Evolutionary conservation across 345 rosid species (phyloP), one percentile per base, ranked within the genome.

Genomic region (Draba incana): DNA sequence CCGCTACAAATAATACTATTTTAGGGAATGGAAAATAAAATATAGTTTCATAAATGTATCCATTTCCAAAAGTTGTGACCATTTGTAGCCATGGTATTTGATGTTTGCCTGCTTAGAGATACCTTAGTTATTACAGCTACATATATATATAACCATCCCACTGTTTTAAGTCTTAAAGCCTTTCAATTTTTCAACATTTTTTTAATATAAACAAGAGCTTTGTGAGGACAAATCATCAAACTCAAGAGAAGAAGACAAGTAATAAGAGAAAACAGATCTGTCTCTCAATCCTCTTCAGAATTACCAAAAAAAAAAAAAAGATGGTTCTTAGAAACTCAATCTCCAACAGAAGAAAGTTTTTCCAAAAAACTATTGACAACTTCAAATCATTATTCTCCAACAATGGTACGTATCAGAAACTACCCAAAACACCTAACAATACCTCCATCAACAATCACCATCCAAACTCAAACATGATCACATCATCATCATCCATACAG

Each of bases 301-400:
- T 24, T 28, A 33, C 41, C 33, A 2, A 13, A 47, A 33, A 45
- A 46, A 47, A 2, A 13, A 47, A 33, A 45, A 46, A 46, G 0
- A 85, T 91, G 97, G 42, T 80, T 77, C 69, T 92, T 11, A 77
- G 82, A 79, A 88, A 70, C 60, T 71, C 96, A 68, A 66, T 86
- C 68, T 78, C 83, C 57, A 75, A 48, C 75, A 85, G 92, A 70
- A 90, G 72, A 68, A 92, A 68, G 43, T 80, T 88, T 79, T 80
- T 92, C 48, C 74, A 72, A 2, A 92, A 74, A 77, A 83, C 92
- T 74, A 1, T 88, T 2, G 64, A 75, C 42, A 77, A 62, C 63
- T 50, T 92, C 74, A 85, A 79, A 66, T 83, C 86, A 57, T 80
- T 92, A 10, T 75, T 92, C 79, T 64, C 86, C 9, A 63, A 45